Base-by-base conservation (phyloP, 1,284 basidiomycete species). In the Cryptococcus sp. region DNA sequence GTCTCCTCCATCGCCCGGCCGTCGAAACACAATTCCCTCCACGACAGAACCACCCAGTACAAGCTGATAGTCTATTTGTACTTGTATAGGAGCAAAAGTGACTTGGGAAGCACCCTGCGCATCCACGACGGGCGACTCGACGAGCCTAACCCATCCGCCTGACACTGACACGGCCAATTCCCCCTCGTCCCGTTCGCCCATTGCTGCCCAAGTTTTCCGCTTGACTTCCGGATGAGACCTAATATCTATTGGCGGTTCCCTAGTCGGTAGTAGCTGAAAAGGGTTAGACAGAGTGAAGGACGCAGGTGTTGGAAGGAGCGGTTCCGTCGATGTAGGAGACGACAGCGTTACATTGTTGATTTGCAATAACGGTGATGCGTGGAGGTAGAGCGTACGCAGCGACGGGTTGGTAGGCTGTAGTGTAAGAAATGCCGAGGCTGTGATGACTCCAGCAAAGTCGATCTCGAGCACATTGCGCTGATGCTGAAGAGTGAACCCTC, bases 151-250 rank as follows among this genome's bases (percentile, higher is more conserved):
- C 57, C 85, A 83, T 19, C 92, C 88, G 61, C 91, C 89, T 62
- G 94, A 93, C 53, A 99, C 86, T 19, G 88, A 84, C 67, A 99
- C 92, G 16, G 91, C 91, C 41, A 99, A 78, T 77, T 98, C 96
- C 59, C 96, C 95, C 73, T 96, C 90, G 61, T 93, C 91, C 46
- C 87, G 85, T 68, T 98, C 94, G 57, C 91, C 86, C 45, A 93
- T 82, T 0, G 93, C 90, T 0, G 91, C 86, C 80, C 93, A 99
- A 34, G 96, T 78, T 79, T 88, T 90, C 54, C 95, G 85, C 82
- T 97, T 98, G 61, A 96, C 83, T 74, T 97, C 95, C 7, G 93
- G 91, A 78, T 97, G 93, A 44, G 86, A 84, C 69, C 93, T 91
- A 57, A 91, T 88, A 70, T 97, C 92, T 62, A 86, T 84, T 0